phyloP scores from a whole-genome alignment of 2,329 filamentous ascomycete genomes.

The Macrophomina pseudophaseolina region DNA sequence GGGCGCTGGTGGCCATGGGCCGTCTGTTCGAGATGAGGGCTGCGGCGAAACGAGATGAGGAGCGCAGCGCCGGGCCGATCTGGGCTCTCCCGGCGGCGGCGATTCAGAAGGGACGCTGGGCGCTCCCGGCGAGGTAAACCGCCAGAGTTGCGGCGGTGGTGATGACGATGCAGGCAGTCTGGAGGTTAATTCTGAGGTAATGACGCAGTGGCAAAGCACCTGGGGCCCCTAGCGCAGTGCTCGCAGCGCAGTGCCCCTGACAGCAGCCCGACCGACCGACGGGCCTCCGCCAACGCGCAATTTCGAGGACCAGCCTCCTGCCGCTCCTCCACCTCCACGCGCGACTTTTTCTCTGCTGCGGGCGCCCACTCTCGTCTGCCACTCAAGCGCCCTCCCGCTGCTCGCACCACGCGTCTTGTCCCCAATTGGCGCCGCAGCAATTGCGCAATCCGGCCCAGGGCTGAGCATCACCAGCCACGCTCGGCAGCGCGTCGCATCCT shows the following conservation, averaged over 20 bases:
- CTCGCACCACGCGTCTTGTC: background rate
- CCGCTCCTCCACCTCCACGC: background rate
- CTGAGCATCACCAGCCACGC: background rate
- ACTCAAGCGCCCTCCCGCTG: background rate
- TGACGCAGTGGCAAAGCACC: constrained; percentile 21
- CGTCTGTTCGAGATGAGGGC: constrained; percentile 15
- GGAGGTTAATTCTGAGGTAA: background rate
- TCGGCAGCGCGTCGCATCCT: constrained; percentile 1
- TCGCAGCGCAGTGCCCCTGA: constrained; percentile 14
- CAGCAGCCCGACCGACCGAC: constrained; percentile 10
- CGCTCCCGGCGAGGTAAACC: constrained; percentile 4
- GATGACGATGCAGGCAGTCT: background rate
- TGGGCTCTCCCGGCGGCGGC: background rate
- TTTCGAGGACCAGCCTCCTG: constrained; percentile 14
- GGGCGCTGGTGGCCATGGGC: constrained; percentile 53
- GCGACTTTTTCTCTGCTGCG: constrained; percentile 1
- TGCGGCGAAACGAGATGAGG: constrained; percentile 8
- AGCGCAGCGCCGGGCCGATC: background rate
- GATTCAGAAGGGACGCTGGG: constrained; percentile 9
- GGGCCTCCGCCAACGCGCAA: constrained; percentile 1
- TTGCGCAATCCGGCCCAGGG: background rate
- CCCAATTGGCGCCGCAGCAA: constrained; percentile 19
- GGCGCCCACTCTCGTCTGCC: background rate
- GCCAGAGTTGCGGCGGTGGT: background rate
- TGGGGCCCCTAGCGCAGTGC: background rate